Percentiles rank a stretch among this genome's conserved stretches.
Evolutionary conservation across 2,329 filamentous ascomycete genomes (phyloP).

Genomic region (Epichloe amarillans): DNA sequence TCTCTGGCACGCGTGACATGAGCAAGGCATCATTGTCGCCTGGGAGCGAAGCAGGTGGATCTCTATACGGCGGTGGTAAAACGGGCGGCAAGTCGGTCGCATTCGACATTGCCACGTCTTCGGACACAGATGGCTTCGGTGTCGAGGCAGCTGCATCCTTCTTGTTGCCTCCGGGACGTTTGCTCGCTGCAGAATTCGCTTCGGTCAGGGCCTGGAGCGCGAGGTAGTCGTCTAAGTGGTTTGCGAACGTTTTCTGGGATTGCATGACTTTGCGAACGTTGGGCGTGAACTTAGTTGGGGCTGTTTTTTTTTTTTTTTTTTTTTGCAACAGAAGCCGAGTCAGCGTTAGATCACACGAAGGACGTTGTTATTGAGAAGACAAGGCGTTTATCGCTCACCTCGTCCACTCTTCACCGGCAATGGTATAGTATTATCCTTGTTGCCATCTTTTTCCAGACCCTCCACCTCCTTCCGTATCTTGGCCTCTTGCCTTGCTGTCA

Average conservation of each 20-base stretch:
- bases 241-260: slow-evolving; percentile 71
- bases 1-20: slow-evolving; percentile 39
- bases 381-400: slow-evolving; percentile 17
- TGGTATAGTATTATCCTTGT: slow-evolving; percentile 57
- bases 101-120: slow-evolving; percentile 17
- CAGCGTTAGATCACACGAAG: background rate
- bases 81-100: slow-evolving; percentile 15
- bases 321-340: background rate
- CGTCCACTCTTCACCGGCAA: slow-evolving; percentile 43
- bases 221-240: slow-evolving; percentile 69
- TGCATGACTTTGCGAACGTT: slow-evolving; percentile 65
- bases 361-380: background rate
- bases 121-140: slow-evolving; percentile 8
- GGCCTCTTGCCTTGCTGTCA: slow-evolving; percentile 69
- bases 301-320: slow-evolving; percentile 12
- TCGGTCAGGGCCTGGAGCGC: slow-evolving; percentile 41
- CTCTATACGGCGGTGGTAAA: slow-evolving; percentile 20
- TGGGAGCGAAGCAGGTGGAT: slow-evolving; percentile 26
- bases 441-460: slow-evolving; percentile 69
- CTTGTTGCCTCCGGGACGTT: slow-evolving; percentile 15
- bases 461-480: slow-evolving; percentile 72
- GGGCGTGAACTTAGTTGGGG: slow-evolving; percentile 46
- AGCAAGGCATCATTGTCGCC: slow-evolving; percentile 46
- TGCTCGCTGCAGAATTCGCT: slow-evolving; percentile 18
- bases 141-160: slow-evolving; percentile 13